These are phyloP conservation scores for Picea mariana DNA, from an alignment of 83 land plant species.

Conservation along the genomic window DNA sequence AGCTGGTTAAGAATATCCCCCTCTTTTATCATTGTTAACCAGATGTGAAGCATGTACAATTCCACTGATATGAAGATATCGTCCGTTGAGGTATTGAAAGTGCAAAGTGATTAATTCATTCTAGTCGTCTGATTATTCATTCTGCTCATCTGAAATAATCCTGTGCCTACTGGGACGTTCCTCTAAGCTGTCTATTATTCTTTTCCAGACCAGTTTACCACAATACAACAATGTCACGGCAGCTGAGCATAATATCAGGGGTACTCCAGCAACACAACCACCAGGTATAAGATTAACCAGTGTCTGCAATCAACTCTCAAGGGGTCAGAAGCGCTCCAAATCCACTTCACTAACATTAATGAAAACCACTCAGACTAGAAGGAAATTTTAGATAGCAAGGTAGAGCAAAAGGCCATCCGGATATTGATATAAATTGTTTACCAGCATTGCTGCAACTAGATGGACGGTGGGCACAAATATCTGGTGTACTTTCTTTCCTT, in stretches of 20 bases:
- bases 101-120: too few relatives aligned
- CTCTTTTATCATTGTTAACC: too few relatives aligned
- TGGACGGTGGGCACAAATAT: conserved; percentile 78
- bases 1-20: too few relatives aligned
- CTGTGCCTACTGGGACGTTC: too few relatives aligned
- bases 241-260: conserved; percentile 56
- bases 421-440: conserved; percentile 24
- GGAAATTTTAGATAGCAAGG: background rate
- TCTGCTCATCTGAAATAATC: too few relatives aligned
- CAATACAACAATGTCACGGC: conserved; percentile 55
- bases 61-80: too few relatives aligned
- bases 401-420: background rate
- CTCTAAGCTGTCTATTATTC: conserved; percentile 26
- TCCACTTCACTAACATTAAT: too few relatives aligned
- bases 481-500: conserved; percentile 61
- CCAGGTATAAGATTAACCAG: conserved; percentile 70
- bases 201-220: conserved; percentile 70
- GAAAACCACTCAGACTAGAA: too few relatives aligned
- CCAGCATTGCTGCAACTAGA: conserved; percentile 71
- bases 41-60: too few relatives aligned
- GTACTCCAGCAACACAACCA: conserved; percentile 81
- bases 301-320: conserved; percentile 47
- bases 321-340: too few relatives aligned
- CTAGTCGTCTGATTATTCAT: too few relatives aligned
- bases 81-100: too few relatives aligned